Percentiles rank a stretch among this genome's conserved stretches.
Conservation (phyloP, 345 rosid genomes). For the Eucalyptus tenuipes region DNA sequence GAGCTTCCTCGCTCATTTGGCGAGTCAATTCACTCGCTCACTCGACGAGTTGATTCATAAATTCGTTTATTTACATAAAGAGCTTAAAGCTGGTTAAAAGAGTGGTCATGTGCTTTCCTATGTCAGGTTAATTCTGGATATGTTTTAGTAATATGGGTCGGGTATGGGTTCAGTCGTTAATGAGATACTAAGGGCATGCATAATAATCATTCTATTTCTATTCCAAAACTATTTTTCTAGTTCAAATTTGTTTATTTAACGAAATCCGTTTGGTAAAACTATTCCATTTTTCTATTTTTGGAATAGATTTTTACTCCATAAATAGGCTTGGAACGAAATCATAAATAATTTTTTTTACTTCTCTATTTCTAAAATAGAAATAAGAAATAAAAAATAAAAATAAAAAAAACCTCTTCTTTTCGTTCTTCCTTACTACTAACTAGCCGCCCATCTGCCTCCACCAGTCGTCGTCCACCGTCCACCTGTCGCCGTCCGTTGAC, state of each 20-base stretch:
- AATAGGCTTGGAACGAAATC: too few species aligned
- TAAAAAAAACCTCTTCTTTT: too few species aligned
- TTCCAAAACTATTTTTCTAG: rapidly evolving
- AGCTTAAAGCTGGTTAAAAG: background rate
- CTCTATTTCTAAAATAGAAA: rapidly evolving
- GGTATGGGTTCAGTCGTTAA: rapidly evolving
- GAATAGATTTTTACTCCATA: too few species aligned
- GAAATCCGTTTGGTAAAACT: rapidly evolving
- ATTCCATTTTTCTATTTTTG: too few species aligned
- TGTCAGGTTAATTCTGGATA: background rate
- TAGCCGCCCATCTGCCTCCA: rapidly evolving
- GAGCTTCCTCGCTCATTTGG: too few species aligned
- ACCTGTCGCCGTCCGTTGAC: rapidly evolving
- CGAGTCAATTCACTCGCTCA: background rate
- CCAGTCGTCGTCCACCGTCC: rapidly evolving
- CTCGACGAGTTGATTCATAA: background rate
- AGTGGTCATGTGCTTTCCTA: too few species aligned
- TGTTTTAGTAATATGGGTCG: background rate
- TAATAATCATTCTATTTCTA: too few species aligned
- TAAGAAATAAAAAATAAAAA: rapidly evolving
- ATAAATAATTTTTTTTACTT: too few species aligned
- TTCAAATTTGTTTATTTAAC: rapidly evolving
- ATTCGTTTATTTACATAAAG: too few species aligned
- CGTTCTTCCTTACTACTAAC: rapidly evolving
- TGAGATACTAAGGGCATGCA: rapidly evolving